These are phyloP conservation scores for Emmonsiellopsis sp. DNA, from an alignment of 2,329 filamentous ascomycete species.

Conservation along the genomic window DNA sequence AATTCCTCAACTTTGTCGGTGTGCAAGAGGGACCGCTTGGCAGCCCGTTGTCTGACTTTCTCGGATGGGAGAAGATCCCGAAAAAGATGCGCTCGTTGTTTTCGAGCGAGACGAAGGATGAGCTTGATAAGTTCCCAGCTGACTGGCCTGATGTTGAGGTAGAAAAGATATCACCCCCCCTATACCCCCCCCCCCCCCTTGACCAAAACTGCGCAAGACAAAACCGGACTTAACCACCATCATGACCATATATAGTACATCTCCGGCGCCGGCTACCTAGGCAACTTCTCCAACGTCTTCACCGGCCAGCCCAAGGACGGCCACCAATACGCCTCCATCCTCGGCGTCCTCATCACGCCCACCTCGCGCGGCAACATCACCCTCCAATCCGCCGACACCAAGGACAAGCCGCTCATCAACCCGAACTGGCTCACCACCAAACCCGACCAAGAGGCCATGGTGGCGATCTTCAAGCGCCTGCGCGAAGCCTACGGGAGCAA, in stretches of 20 bases:
- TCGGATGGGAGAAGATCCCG: conserved; percentile 27
- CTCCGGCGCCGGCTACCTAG: conserved; percentile 18
- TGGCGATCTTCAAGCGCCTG: conserved; percentile 35
- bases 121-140: conserved; percentile 19
- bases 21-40: conserved; percentile 14
- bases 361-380: conserved; percentile 38
- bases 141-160: conserved; percentile 31
- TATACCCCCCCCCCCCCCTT: neutral
- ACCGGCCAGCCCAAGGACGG: conserved; percentile 19
- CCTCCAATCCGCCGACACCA: conserved; percentile 24
- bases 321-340: conserved; percentile 24
- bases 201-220: neutral
- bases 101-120: conserved; percentile 10
- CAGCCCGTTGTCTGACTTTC: conserved; percentile 19
- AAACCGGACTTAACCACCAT: neutral
- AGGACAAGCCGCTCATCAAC: conserved; percentile 34
- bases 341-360: conserved; percentile 29
- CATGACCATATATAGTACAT: conserved; percentile 14
- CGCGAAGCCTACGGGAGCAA: conserved; percentile 27
- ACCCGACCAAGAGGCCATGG: conserved; percentile 35
- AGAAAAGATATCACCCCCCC: too few species aligned
- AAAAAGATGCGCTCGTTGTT: conserved; percentile 11
- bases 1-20: conserved; percentile 11
- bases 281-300: conserved; percentile 20
- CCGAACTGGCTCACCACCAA: conserved; percentile 38